These are phyloP conservation scores for Helminthosporium solani DNA, from an alignment of 2,329 filamentous ascomycete genomes.

Conservation along the genomic window DNA sequence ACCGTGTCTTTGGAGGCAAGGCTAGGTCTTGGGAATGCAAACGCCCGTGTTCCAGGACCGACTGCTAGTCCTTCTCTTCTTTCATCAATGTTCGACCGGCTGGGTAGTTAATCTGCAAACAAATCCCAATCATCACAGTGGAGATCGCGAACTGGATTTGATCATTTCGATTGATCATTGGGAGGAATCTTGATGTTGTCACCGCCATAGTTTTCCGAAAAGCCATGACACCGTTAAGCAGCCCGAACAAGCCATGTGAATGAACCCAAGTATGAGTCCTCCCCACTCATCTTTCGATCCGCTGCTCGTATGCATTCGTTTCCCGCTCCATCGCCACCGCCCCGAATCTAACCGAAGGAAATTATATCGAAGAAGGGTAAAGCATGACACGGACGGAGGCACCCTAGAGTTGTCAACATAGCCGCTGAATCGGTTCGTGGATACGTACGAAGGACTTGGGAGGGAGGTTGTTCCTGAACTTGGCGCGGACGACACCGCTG, in stretches of 20 bases:
- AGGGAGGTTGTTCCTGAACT: slow-evolving; percentile 95
- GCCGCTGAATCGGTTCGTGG: slow-evolving; percentile 22
- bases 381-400: slow-evolving; percentile 93
- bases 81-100: too few species aligned
- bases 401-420: slow-evolving; percentile 22
- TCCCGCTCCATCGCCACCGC: slow-evolving; percentile 25
- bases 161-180: slow-evolving; percentile 41
- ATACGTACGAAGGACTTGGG: slow-evolving; percentile 85
- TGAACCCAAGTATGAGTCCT: slow-evolving; percentile 35
- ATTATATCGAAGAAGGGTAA: slow-evolving; percentile 96
- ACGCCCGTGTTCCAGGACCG: too few species aligned
- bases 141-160: slow-evolving; percentile 17
- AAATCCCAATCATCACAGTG: background rate
- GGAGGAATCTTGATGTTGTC: slow-evolving; percentile 42
- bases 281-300: slow-evolving; percentile 31
- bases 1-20: too few species aligned
- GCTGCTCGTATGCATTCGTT: slow-evolving; percentile 30
- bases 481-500: slow-evolving; percentile 95
- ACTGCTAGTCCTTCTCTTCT: too few species aligned
- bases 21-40: too few species aligned
- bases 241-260: slow-evolving; percentile 41
- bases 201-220: slow-evolving; percentile 40
- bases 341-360: slow-evolving; percentile 29
- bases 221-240: slow-evolving; percentile 41
- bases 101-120: too few species aligned